Conservation (phyloP, 2,329 filamentous ascomycete genomes). For the Ceratocystiopsis minuta region DNA sequence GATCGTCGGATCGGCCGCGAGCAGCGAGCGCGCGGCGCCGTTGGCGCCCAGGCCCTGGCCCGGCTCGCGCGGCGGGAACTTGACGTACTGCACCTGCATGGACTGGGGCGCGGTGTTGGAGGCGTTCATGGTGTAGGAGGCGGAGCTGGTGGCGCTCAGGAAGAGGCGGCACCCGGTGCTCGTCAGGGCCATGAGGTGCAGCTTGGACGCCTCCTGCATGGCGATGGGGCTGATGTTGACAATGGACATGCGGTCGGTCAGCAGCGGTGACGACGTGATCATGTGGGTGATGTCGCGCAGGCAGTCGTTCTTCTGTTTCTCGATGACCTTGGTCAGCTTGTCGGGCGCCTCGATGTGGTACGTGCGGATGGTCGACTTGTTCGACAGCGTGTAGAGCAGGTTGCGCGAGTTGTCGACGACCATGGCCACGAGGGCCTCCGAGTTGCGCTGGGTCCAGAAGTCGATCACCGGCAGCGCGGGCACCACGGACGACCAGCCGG, state of each 20-base stretch:
- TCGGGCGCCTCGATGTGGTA: constrained; percentile 63
- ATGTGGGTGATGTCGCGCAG: constrained; percentile 70
- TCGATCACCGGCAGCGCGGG: constrained; percentile 26
- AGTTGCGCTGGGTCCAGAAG: constrained; percentile 30
- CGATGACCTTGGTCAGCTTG: constrained; percentile 44
- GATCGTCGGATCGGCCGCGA: constrained; percentile 21
- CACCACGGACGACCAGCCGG: constrained; percentile 49
- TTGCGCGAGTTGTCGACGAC: constrained; percentile 76
- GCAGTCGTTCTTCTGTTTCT: constrained; percentile 43
- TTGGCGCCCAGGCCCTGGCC: constrained; percentile 8
- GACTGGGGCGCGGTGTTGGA: constrained; percentile 59
- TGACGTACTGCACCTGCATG: constrained; percentile 96
- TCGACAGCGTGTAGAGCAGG: constrained; percentile 82
- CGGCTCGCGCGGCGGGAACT: constrained; percentile 55
- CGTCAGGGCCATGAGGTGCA: constrained; percentile 81
- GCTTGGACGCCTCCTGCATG: constrained; percentile 56
- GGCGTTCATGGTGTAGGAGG: constrained; percentile 43
- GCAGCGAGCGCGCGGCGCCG: constrained; percentile 1
- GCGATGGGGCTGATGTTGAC: constrained; percentile 77
- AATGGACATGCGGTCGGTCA: constrained; percentile 53
- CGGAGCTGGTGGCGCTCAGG: constrained; percentile 71
- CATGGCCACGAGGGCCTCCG: constrained; percentile 59
- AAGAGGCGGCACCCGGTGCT: constrained; percentile 83
- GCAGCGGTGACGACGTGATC: constrained; percentile 52
- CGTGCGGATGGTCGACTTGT: constrained; percentile 70